phyloP scores from a whole-genome alignment of 2,329 filamentous ascomycete species.

The Beauveria australis region DNA sequence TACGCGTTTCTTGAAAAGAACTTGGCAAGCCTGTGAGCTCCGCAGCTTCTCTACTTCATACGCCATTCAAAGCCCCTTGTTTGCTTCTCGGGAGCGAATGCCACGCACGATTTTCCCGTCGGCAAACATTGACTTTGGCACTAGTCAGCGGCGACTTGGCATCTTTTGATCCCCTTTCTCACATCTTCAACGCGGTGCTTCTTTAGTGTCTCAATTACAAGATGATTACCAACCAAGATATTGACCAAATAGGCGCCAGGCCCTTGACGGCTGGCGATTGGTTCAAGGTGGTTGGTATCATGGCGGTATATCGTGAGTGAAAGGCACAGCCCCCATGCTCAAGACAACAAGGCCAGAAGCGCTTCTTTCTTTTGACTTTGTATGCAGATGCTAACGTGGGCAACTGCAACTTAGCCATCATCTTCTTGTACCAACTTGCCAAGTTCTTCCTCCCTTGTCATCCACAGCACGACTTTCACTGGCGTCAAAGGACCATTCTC shows the following conservation, averaged over 20 bases:
- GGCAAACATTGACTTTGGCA: neutral
- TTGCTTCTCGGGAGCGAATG: no score
- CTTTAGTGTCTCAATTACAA: neutral
- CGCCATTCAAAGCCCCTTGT: no score
- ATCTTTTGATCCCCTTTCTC: neutral
- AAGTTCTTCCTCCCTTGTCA: neutral
- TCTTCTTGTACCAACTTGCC: neutral
- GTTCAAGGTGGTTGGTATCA: neutral
- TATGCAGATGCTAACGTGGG: neutral
- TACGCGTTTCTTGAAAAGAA: neutral
- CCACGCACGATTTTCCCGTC: no score
- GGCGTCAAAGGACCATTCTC: slow-evolving; percentile 9
- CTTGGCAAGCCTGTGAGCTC: neutral
- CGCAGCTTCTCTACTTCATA: neutral
- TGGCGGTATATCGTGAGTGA: neutral
- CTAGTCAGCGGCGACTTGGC: neutral
- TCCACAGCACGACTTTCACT: neutral
- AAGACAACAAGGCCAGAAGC: neutral
- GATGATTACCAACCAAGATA: neutral
- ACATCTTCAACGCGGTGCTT: neutral
- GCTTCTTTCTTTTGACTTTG: neutral
- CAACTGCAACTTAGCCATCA: neutral
- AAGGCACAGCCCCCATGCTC: no score
- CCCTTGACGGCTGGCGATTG: neutral
- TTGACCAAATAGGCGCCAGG: neutral